These are phyloP conservation scores for Lodderomyces parapsilosis DNA, from an alignment of 1,139 yeast genomes.

Conservation along the genomic window DNA sequence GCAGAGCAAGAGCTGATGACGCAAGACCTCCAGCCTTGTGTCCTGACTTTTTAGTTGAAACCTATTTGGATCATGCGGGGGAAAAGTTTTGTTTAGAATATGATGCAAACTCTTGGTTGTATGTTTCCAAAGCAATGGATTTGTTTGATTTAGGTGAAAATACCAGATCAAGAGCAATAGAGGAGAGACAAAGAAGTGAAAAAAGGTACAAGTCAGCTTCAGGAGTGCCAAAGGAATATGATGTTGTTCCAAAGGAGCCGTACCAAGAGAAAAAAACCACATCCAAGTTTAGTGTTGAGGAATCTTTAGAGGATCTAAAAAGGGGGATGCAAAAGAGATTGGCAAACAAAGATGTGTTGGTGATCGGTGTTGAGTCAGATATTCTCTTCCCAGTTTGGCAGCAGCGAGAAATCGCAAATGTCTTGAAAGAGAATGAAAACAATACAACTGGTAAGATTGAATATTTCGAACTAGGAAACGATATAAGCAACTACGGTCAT, in stretches of 20 bases:
- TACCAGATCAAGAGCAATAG: conserved; percentile 44
- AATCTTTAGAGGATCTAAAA: conserved; percentile 57
- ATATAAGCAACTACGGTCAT: conserved; percentile 81
- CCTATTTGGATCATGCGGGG: conserved; percentile 91
- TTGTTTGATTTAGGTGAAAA: conserved; percentile 73
- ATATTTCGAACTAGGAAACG: conserved; percentile 74
- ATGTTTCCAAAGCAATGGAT: conserved; percentile 93
- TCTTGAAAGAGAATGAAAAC: conserved; percentile 37
- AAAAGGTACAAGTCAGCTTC: conserved; percentile 17
- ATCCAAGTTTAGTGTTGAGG: conserved; percentile 49
- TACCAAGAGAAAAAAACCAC: conserved; percentile 47
- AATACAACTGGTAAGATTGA: conserved; percentile 36
- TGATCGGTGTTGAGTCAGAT: conserved; percentile 90
- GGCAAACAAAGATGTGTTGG: conserved; percentile 64
- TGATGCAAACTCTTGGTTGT: conserved; percentile 86
- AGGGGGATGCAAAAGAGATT: conserved; percentile 60
- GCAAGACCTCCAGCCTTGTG: conserved; percentile 79
- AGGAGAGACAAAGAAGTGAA: conserved; percentile 40
- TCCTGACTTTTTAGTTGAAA: conserved; percentile 89
- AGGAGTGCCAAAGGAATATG: neutral
- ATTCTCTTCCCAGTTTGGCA: conserved; percentile 94
- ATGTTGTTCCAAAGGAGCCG: conserved; percentile 46
- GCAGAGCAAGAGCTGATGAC: conserved; percentile 84
- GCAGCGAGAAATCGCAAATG: conserved; percentile 75
- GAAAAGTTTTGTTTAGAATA: conserved; percentile 89